Base-by-base conservation (phyloP, 176 grass and related monocot genomes). In the Aegilops sharonensis region DNA sequence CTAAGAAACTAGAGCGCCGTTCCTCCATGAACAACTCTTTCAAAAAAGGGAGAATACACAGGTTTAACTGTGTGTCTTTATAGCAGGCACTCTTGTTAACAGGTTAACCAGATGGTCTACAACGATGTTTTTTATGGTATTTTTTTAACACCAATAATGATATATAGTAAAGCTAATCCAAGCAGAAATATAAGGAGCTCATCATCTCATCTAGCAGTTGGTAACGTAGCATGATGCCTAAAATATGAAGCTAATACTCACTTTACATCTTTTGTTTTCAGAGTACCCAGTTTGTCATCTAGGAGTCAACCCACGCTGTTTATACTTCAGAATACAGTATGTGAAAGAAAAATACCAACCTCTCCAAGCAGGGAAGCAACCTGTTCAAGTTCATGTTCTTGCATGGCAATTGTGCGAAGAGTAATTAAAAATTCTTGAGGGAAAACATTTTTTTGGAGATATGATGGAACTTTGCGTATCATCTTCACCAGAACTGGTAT, bases 351-450 rank as follows among this genome's bases (percentile, higher is more conserved):
- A 64, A 36, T 12, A 35, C 83, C 78, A 78, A 98, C 96, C 88
- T 95, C 88, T 68, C 59, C 89, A 78, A 98, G 77, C 40, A 98
- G 70, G 31, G 84, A 94, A 81, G 86, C 80, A 37, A 92, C 88
- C 70, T 83, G 72, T 71, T 92, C 86, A 77, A 98, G 75, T 64
- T 98, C 90, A 81, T 92, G 78, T 78, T 98, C 93, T 91, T 98
- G 86, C 96, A 98, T 94, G 18, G 93, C 82, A 87, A 98, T 88
- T 1, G 96, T 98, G 32, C 96, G 88, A 2, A 98, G 79, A 14
- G 91, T 85, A 75, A 73, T 72, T 35, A 95, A 75, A 82, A 98
- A 98, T 66, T 95, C 91, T 48, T 94, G 91, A 79, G 93, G 91
- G 79, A 98, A 95, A 36, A 94, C 81, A 65, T 89, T 45, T 88